Base-by-base conservation (phyloP, 805 yeast genomes). In the Spencermartinsiella europaea region DNA sequence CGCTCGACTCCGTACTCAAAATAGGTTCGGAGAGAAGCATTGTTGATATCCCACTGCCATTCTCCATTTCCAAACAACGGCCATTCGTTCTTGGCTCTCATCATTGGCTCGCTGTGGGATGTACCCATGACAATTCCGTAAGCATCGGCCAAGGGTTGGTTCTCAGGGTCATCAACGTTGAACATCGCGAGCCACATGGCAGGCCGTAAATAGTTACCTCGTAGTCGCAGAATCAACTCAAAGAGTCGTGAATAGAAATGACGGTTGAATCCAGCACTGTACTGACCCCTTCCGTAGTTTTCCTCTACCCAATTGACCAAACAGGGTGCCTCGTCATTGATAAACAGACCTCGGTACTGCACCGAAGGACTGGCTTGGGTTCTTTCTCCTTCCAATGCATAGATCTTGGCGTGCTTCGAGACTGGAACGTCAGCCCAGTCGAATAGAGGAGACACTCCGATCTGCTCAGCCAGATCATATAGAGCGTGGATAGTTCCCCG, bases 181-280 rank as follows among this genome's bases (percentile, higher is more conserved):
- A 50, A 50, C 49, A 44, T 48, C 34, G 44, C 28, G 7, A 40
- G 41, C 53, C 53, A 50, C 53, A 50, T 50, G n/a, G 51, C 40
- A 10, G 53, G 53, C 53, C 53, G 48, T 2, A 50, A 21, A 21
- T 47, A 47, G 38, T 50, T 50, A n/a, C 41, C 53, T 19, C 39
- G 28, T n/a, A 44, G 34, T 2, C 53, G 45, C 5, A 50, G 44
- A 5, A 50, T 21, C 16, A 50, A 45, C 37, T 50, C 53, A 44
- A 44, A 48, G 28, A 50, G 49, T 10, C 27, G 40, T 5, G 41
- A 17, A 36, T 50, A 50, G 20, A 50, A 45, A 7, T 39, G 22
- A 15, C 22, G 34, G 27, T 40, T 48, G 34, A 50, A 50, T 7
- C 35, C 37, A 7, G 48, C 41, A 8, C 51, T 49, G 40, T 39